Percentiles rank a stretch among this genome's conserved stretches.
Conservation (phyloP, 176 grass and related monocot species). For the Luzula sylvatica region DNA sequence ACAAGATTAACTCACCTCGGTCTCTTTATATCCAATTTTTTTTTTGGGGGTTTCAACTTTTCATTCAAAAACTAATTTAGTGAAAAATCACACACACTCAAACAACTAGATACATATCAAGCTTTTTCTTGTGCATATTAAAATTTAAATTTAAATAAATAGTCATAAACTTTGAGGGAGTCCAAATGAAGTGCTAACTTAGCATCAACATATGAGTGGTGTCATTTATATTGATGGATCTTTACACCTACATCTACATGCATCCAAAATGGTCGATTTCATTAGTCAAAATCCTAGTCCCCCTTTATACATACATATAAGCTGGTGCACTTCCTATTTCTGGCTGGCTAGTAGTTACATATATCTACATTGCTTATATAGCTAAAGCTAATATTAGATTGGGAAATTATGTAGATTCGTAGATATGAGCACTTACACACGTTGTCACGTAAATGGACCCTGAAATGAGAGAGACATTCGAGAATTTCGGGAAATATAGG, state of each 20-base stretch:
- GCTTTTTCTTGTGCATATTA: too few relatives aligned
- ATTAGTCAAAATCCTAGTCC: neutral
- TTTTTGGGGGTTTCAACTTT: too few relatives aligned
- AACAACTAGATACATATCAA: too few relatives aligned
- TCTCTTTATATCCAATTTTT: too few relatives aligned
- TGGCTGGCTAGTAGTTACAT: neutral
- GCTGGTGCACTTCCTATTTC: neutral
- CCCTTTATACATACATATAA: neutral
- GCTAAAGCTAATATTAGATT: neutral
- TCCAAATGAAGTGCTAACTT: too few relatives aligned
- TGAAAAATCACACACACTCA: too few relatives aligned
- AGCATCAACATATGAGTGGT: neutral
- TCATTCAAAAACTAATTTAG: too few relatives aligned
- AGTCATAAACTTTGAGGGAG: too few relatives aligned
- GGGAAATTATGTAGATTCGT: neutral
- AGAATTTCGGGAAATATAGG: neutral
- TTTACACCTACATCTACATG: neutral
- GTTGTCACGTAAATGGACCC: neutral
- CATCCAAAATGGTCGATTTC: conserved; percentile 13
- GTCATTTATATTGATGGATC: neutral
- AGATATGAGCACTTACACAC: neutral
- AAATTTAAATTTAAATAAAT: too few relatives aligned
- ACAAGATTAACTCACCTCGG: too few relatives aligned
- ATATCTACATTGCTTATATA: too few relatives aligned
- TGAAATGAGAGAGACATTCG: neutral